Base-by-base conservation (phyloP, 1,139 yeast species). In the Lipomyces yarrowii region DNA sequence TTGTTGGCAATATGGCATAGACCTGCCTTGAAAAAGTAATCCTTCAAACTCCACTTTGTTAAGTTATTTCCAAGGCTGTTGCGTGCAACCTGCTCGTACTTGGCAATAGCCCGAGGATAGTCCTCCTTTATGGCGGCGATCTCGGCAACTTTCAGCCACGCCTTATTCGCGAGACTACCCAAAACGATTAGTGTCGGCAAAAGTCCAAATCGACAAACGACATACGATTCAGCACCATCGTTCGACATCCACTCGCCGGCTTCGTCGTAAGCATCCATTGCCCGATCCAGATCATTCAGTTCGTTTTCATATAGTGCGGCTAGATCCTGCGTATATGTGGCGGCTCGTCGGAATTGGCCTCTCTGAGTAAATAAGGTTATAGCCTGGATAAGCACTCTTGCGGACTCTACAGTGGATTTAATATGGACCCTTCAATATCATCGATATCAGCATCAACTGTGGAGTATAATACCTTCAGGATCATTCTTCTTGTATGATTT, bases 211-310 rank as follows among this genome's bases (percentile, higher is more conserved):
- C 33, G 33, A 30, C n/a, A 42, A 18, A 8, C 26, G 32, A 64
- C 73, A 54, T 65, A 74, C 8, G 98, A 96, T 71, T 89, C 90
- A 0, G 99, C 98, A 69, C 91, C 94, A 78, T 94, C 99, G 69
- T 96, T 92, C 67, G 87, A 86, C 76, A 90, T 92, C 91, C 97
- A 94, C 75, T 96, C 98, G 55, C 97, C 98, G 4, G 99, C 98
- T 73, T 89, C 90, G 75, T 92, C 96, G 77, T 90, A 94, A 37
- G 94, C 86, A 67, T 83, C 82, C 64, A 89, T 83, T 2, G 99
- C 98, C 71, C 84, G 84, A 21, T 83, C 81, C 33, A 80, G 77
- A 74, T 93, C 96, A 64, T 84, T 84, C 51, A 90, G 80, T 57
- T 87, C 88, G 60, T 83, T 83, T 77, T 94, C 98, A 76, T 90